Conservation (phyloP, 441 rosid genomes). For the Gossypium laxum region DNA sequence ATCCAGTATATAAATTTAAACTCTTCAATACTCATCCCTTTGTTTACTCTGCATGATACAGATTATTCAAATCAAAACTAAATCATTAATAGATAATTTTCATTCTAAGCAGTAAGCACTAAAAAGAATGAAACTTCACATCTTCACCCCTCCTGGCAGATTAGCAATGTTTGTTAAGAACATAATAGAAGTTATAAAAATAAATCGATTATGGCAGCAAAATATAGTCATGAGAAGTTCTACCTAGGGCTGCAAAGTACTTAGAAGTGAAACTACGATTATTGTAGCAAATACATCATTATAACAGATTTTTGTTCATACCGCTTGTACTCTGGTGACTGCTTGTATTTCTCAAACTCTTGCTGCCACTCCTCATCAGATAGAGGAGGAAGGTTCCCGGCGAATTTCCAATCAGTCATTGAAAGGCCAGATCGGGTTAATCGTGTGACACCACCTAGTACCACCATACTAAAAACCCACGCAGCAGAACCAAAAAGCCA, state of each 20-base stretch:
- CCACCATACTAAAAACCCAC: constrained; percentile 87
- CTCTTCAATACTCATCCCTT: constrained; percentile 84
- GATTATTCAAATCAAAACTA: not conserved
- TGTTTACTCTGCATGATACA: constrained; percentile 50
- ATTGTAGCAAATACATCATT: not conserved
- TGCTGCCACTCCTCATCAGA: constrained; percentile 65
- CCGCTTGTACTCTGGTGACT: constrained; percentile 80
- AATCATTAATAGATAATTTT: not conserved
- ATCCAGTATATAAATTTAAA: constrained; percentile 95
- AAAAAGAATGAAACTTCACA: not conserved
- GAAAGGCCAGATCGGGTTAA: constrained; percentile 88
- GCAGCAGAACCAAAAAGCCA: constrained; percentile 95
- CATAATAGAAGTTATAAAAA: not conserved
- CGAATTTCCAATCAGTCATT: constrained; percentile 92
- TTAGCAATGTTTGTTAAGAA: not conserved
- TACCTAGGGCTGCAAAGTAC: constrained; percentile 2
- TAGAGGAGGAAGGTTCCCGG: constrained; percentile 71
- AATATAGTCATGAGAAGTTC: not conserved
- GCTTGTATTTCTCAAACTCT: constrained; percentile 80
- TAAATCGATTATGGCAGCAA: not conserved
- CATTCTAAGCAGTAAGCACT: not conserved
- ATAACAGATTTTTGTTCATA: not conserved
- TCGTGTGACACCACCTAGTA: constrained; percentile 75
- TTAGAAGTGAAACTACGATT: not conserved
- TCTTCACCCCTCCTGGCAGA: too few relatives aligned